Percentiles rank a stretch among this genome's conserved stretches.
Conservation (phyloP, 352 stramenopile genomes). For the Lagenidium giganteum region DNA sequence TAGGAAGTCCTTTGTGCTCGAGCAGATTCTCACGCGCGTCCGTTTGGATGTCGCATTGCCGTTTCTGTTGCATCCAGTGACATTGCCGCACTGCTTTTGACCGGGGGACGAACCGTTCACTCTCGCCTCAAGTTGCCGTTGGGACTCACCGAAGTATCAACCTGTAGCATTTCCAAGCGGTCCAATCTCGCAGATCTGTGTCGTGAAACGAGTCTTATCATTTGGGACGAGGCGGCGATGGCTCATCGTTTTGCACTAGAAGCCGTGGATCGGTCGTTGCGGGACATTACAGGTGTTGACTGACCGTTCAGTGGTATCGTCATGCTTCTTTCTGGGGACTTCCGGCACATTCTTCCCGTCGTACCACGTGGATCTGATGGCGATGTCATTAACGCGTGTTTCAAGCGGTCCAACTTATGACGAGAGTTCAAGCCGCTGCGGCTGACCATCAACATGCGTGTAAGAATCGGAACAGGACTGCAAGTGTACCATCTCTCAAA, state of each 20-base stretch:
- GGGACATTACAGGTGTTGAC: not conserved
- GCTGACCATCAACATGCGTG: not conserved
- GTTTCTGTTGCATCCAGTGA: slow-evolving; percentile 22
- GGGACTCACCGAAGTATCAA: not conserved
- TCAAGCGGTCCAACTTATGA: not conserved
- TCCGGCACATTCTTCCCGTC: slow-evolving; percentile 9
- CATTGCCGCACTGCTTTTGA: slow-evolving; percentile 21
- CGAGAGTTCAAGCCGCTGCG: not conserved
- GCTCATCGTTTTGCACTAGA: slow-evolving; percentile 2
- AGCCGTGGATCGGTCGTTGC: slow-evolving; percentile 2
- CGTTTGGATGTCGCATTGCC: slow-evolving; percentile 12
- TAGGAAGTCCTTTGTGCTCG: slow-evolving; percentile 4
- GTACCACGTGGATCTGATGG: not conserved
- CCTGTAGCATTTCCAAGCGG: slow-evolving; percentile 4
- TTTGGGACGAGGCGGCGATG: slow-evolving; percentile 10
- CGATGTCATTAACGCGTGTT: not conserved
- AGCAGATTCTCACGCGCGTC: slow-evolving; percentile 10
- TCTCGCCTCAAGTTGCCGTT: slow-evolving; percentile 22
- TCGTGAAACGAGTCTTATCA: not conserved
- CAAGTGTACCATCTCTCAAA: slow-evolving; percentile 11
- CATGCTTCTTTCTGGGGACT: slow-evolving; percentile 1
- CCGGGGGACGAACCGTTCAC: slow-evolving; percentile 19
- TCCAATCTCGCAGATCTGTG: not conserved
- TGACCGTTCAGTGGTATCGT: slow-evolving; percentile 2
- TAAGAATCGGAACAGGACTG: slow-evolving; percentile 11